phyloP scores from a whole-genome alignment of 345 rosid species.

The Syzygium aromaticum region DNA sequence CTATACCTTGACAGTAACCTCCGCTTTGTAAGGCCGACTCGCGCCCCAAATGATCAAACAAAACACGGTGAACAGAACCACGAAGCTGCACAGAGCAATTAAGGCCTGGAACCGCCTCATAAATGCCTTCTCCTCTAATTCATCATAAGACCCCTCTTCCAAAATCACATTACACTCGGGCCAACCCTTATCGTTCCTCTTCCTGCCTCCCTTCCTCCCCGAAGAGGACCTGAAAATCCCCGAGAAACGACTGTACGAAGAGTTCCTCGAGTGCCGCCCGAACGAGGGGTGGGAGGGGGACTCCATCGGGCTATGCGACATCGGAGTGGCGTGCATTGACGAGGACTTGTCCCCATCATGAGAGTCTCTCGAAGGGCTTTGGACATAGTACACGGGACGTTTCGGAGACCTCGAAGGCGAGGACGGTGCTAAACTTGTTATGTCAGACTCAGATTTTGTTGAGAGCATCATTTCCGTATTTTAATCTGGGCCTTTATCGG shows the following conservation, averaged over 20 bases:
- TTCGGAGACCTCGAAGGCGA: slow-evolving; percentile 80
- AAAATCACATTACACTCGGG: slow-evolving; percentile 60
- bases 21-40: slow-evolving; percentile 58
- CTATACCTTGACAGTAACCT: slow-evolving; percentile 53
- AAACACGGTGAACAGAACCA: slow-evolving; percentile 44
- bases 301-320: slow-evolving; percentile 53
- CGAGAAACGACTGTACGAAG: slow-evolving; percentile 73
- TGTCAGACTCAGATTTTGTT: slow-evolving; percentile 62
- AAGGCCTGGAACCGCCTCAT: slow-evolving; percentile 49
- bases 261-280: slow-evolving; percentile 82
- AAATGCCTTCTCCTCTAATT: slow-evolving; percentile 41
- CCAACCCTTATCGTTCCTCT: slow-evolving; percentile 76
- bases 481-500: background rate
- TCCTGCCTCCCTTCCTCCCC: slow-evolving; percentile 41
- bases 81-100: slow-evolving; percentile 44
- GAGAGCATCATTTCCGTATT: slow-evolving; percentile 32
- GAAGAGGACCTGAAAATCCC: slow-evolving; percentile 77
- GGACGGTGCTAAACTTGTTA: slow-evolving; percentile 69
- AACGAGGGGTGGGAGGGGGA: slow-evolving; percentile 76
- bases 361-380: slow-evolving; percentile 89
- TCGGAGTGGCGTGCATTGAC: slow-evolving; percentile 46
- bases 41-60: slow-evolving; percentile 86
- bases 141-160: slow-evolving; percentile 74
- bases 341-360: slow-evolving; percentile 86
- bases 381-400: slow-evolving; percentile 62